Conservation (phyloP, 257 asterid species). For the Ajuga chamaepitys region DNA sequence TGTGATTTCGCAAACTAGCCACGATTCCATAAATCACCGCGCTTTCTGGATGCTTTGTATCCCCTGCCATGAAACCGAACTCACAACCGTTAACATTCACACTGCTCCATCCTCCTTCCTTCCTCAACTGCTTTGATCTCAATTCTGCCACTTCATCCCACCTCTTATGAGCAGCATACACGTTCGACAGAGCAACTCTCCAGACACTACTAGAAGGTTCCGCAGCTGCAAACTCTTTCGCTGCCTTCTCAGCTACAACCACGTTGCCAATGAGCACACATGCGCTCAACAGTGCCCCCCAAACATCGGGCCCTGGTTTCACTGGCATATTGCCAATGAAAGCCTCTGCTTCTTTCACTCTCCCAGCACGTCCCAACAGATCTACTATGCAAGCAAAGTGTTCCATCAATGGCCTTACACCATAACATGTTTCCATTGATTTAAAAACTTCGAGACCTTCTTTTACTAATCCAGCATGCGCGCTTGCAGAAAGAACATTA, state of each 20-base stretch:
- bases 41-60: slow-evolving; percentile 20
- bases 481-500: slow-evolving; percentile 35
- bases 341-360: slow-evolving; percentile 27
- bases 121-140: slow-evolving; percentile 19
- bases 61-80: slow-evolving; percentile 33
- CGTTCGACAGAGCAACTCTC: slow-evolving; percentile 41
- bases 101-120: slow-evolving; percentile 51
- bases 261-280: slow-evolving; percentile 16
- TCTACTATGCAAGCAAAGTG: slow-evolving; percentile 43
- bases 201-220: slow-evolving; percentile 32
- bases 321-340: slow-evolving; percentile 24
- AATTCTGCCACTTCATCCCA: slow-evolving; percentile 30
- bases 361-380: slow-evolving; percentile 39
- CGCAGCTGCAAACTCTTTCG: slow-evolving; percentile 20
- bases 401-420: slow-evolving; percentile 20
- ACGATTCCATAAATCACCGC: slow-evolving; percentile 19
- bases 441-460: slow-evolving; percentile 28
- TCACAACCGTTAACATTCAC: slow-evolving; percentile 26
- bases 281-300: slow-evolving; percentile 41
- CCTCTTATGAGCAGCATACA: slow-evolving; percentile 28
- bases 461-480: slow-evolving; percentile 33
- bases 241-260: slow-evolving; percentile 33
- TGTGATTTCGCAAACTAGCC: slow-evolving; percentile 18
- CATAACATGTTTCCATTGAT: slow-evolving; percentile 17
- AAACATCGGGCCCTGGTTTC: slow-evolving; percentile 23